These are phyloP conservation scores for Cucurbita moschata DNA, from an alignment of 306 rosid genomes.

Conservation along the genomic window DNA sequence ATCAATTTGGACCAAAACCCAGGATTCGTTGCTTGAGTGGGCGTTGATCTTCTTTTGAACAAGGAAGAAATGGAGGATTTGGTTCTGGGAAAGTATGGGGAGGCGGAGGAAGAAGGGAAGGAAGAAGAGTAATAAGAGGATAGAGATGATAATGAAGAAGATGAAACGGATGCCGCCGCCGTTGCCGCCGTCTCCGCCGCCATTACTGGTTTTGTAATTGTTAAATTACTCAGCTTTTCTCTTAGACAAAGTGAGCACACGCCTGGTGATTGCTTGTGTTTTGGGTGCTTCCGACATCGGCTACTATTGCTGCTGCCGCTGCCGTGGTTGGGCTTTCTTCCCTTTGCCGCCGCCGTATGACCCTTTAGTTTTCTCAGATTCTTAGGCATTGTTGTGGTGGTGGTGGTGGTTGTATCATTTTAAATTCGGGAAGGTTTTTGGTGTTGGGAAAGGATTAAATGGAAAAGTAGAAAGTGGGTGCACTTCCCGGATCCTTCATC, in stretches of 20 bases:
- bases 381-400: not conserved
- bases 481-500: conserved; percentile 28
- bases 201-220: not conserved
- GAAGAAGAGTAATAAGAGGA: conserved; percentile 3
- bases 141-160: not conserved
- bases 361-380: not conserved
- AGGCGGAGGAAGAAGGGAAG: not conserved
- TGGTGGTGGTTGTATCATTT: not conserved
- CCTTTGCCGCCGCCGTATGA: not conserved
- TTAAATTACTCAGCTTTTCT: conserved; percentile 34
- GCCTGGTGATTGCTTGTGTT: conserved; percentile 69
- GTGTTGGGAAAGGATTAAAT: not conserved
- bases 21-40: not conserved
- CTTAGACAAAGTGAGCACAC: conserved; percentile 67
- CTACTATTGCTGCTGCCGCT: not conserved
- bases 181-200: no score
- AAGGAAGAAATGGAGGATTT: not conserved
- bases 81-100: not conserved
- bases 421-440: not conserved
- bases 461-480: not conserved
- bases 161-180: not conserved
- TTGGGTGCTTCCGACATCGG: conserved; percentile 63
- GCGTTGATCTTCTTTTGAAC: not conserved
- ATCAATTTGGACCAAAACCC: conserved; percentile 1
- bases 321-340: not conserved